These are phyloP conservation scores for Aristolochia fimbriata DNA, from an alignment of 164 flowering plant species.

Conservation along the genomic window DNA sequence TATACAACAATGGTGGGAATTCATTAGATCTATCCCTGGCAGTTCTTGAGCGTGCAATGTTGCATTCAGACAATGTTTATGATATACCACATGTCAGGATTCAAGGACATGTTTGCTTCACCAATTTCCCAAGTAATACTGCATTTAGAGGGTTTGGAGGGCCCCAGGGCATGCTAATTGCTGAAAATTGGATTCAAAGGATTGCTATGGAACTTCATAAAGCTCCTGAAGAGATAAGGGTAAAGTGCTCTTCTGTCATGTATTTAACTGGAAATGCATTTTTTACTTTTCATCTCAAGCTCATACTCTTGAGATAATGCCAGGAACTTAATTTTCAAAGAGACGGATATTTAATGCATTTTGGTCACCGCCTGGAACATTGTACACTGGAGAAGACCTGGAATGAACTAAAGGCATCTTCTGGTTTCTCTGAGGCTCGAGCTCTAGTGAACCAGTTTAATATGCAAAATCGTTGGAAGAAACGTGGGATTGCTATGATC, in stretches of 20 bases:
- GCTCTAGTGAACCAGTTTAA: constrained; percentile 59
- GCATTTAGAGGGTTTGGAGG: constrained; percentile 99
- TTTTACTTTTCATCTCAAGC: not conserved
- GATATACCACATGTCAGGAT: constrained; percentile 75
- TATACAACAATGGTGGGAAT: constrained; percentile 92
- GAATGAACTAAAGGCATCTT: constrained; percentile 68
- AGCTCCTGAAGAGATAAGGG: constrained; percentile 82
- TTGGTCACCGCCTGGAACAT: constrained; percentile 63
- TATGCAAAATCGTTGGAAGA: constrained; percentile 75
- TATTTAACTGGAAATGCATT: not conserved
- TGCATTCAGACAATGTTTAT: constrained; percentile 93
- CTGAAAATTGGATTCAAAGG: constrained; percentile 94
- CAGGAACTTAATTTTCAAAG: constrained; percentile 89
- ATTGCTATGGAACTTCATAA: constrained; percentile 65
- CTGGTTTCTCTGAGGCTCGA: constrained; percentile 43
- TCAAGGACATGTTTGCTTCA: constrained; percentile 75
- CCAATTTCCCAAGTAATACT: constrained; percentile 87
- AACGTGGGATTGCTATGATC: constrained; percentile 90
- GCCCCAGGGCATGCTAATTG: constrained; percentile 93
- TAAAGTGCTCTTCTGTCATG: constrained; percentile 15
- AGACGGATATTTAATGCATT: constrained; percentile 74
- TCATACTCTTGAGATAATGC: not conserved
- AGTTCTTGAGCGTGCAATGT: constrained; percentile 92
- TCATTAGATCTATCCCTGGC: constrained; percentile 76
- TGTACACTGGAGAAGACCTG: constrained; percentile 61